Conservation (phyloP, 2,329 filamentous ascomycete species). For the Diaporthe sp. region DNA sequence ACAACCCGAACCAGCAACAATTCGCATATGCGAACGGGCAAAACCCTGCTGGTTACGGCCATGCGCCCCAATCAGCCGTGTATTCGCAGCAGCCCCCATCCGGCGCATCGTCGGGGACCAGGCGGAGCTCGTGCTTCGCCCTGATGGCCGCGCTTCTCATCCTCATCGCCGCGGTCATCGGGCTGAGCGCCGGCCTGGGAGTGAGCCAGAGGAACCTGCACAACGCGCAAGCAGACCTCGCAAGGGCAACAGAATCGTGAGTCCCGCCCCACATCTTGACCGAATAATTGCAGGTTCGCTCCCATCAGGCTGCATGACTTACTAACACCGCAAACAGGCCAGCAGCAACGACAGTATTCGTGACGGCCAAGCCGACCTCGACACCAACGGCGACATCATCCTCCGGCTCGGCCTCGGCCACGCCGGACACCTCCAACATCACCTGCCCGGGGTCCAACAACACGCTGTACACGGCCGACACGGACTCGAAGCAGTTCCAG, state of each 20-base stretch:
- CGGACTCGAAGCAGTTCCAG: slow-evolving; percentile 43
- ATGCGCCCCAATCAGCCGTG: neutral
- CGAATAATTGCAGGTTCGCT: neutral
- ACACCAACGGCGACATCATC: slow-evolving; percentile 38
- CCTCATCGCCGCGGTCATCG: slow-evolving; percentile 46
- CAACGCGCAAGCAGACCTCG: slow-evolving; percentile 43
- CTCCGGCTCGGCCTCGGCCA: slow-evolving; percentile 34
- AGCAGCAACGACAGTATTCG: slow-evolving; percentile 30
- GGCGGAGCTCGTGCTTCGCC: slow-evolving; percentile 42
- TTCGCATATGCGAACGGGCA: neutral
- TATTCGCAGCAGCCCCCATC: slow-evolving; percentile 29
- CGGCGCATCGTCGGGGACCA: slow-evolving; percentile 40
- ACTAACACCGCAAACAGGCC: neutral
- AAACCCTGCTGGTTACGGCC: neutral
- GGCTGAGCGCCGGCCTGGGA: slow-evolving; percentile 48
- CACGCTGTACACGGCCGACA: slow-evolving; percentile 45
- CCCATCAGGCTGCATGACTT: neutral
- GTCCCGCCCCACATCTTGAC: neutral
- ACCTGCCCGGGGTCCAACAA: slow-evolving; percentile 45
- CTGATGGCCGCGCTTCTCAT: slow-evolving; percentile 41
- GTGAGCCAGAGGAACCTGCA: slow-evolving; percentile 46
- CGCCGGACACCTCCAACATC: slow-evolving; percentile 41
- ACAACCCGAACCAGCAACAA: slow-evolving; percentile 13
- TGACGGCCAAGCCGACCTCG: slow-evolving; percentile 28
- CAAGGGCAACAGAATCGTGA: slow-evolving; percentile 28